Base-by-base conservation (phyloP, 306 rosid genomes). In the Glycine latifolia region DNA sequence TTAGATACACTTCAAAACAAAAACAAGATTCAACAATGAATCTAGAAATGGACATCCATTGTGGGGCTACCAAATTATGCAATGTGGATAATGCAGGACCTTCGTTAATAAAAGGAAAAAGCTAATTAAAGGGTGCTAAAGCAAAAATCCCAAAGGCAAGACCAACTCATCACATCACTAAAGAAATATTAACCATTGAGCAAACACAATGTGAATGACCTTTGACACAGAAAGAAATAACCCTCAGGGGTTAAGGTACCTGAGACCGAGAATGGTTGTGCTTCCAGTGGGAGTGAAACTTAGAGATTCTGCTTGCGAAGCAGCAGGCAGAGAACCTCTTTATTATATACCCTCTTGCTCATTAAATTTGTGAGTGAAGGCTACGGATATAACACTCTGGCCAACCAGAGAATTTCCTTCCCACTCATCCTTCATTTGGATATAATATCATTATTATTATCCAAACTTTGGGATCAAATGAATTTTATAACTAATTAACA, bases 311-410 rank as follows among this genome's bases (percentile, higher is more conserved):
- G 65, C 83, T 74, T 76, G 87, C 82, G 96, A 87, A 85, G 81
- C 85, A 85, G 89, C 90, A 90, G 10, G 63, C 37, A 52, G 55
- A 79, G 77, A 90, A 84, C 77, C 81, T 83, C 94, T 88, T 89
- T 97, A 91, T 91, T 84, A 85, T 91, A 88, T 89, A 91, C 71
- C 12, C 71, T 6, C 75, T 55, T 75, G 2, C 60, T 37, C 47
- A 71, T 54, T 39, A 86, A 82, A 90, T 84, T 90, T 88, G 82
- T 35, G 77, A 90, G 97, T 94, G 87, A 91, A 88, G 89, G 79
- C 86, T 80, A 91, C 63, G 97, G 66, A 84, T 55, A 26, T 26
- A 73, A 49, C 75, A 70, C 44, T 4, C 85, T 71, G 84, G 75
- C 87, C 85, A 80, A 63, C 83, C 68, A 80, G 48, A 69, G 67